A percentile compares a stretch with the other conserved stretches of the same genome.
Conservation (phyloP, 495 filamentous ascomycete species). For the Penicillium cataractarum region DNA sequence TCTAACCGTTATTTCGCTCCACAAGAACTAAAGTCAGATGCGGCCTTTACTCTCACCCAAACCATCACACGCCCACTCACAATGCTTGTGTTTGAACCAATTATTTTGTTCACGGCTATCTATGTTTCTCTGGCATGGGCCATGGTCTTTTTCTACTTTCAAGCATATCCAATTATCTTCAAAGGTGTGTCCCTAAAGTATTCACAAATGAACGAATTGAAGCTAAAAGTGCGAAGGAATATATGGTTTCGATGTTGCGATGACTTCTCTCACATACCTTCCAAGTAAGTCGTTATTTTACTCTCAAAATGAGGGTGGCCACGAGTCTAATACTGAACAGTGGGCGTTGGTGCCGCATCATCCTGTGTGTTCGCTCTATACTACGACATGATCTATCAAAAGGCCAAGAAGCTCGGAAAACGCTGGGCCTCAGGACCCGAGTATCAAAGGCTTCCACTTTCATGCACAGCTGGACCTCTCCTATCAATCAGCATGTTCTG, state of each 20-base stretch:
- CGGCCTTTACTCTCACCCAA: conserved; percentile 44
- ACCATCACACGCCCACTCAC: conserved; percentile 53
- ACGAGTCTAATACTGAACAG: conserved; percentile 26
- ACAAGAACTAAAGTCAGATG: conserved; percentile 43
- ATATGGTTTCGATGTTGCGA: conserved; percentile 41
- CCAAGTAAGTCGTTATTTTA: conserved; percentile 35
- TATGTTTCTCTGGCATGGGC: conserved; percentile 72
- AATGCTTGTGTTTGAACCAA: conserved; percentile 58
- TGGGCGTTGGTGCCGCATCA: conserved; percentile 41
- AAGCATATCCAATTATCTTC: conserved; percentile 69
- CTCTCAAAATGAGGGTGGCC: background rate
- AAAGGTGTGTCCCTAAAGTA: conserved; percentile 29
- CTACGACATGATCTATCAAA: conserved; percentile 58
- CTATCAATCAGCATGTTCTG: conserved; percentile 69
- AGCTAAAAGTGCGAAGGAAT: conserved; percentile 20
- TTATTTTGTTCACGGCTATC: conserved; percentile 67
- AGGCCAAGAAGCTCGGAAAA: conserved; percentile 38
- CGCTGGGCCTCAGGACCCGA: conserved; percentile 57
- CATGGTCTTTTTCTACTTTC: conserved; percentile 75
- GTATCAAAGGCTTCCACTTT: conserved; percentile 65
- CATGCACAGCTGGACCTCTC: conserved; percentile 66
- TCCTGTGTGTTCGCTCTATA: conserved; percentile 49
- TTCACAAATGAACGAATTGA: background rate
- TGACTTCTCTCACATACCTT: conserved; percentile 47
- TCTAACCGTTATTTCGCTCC: conserved; percentile 42